Evolutionary conservation across 2,329 filamentous ascomycete species (phyloP), one percentile per base, ranked within the genome.

Genomic region (Magnaporthales sp.): DNA sequence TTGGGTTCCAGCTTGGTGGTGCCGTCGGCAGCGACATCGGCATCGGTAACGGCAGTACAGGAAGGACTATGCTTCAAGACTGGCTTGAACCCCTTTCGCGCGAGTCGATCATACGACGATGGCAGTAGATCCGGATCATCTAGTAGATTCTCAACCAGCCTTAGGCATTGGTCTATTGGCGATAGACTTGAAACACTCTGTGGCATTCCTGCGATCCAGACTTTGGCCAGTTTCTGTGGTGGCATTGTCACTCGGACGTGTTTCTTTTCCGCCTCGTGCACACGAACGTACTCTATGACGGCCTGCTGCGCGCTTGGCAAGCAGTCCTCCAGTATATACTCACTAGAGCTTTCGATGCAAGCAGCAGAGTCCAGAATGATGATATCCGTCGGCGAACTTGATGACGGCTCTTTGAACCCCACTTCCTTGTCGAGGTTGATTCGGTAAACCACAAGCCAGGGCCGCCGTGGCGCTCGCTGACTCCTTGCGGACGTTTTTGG

Each of bases 321-420:
- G 15, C 26, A 60, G 13, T 60, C 24, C 26, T 60, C 56, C 22
- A 60, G 11, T 13, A 60, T 15, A 27, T 60, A 60, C 13, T 27
- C 15, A 9, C 15, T 13, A 11, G 56, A 13, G 15, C 8, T 26
- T 11, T 27, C 75, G 1, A 73, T 69, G 1, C 68, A 69, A 8
- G 76, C 74, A 1, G 73, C 69, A 1, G 75, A 67, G 68, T 87
- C 85, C 84, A 84, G 86, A 54, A 88, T 83, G 6, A 87, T 75
- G 13, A 88, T 70, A 69, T 87, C 84, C 2, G 78, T 77, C 1
- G 66, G 64, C 0, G 1, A 69, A 71, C 75, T 80, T 0, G 72
- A 69, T 26, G 13, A 27, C 13, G 27, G 22, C 24, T 60, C 26
- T 5, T 24, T 60, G 10, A 15, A 8, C 24, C 1, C 26, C 56